Evolutionary conservation across 306 rosid species (phyloP).

Genomic region (Phaseolus lunatus): DNA sequence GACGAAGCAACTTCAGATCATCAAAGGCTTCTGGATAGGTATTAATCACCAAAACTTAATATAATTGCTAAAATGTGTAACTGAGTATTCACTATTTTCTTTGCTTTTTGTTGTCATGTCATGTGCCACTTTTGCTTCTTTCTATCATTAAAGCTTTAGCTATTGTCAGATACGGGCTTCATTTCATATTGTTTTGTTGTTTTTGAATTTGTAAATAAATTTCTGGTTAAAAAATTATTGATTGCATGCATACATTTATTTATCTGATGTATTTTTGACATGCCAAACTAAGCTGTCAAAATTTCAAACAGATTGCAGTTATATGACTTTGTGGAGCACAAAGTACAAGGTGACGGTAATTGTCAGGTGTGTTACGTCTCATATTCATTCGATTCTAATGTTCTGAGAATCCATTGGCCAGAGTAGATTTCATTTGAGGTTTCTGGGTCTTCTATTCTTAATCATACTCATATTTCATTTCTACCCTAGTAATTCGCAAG

Average conservation of each 20-base stretch:
- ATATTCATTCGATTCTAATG: conserved; percentile 19
- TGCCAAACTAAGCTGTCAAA: conserved; percentile 25
- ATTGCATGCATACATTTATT: conserved; percentile 16
- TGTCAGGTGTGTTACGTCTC: conserved; percentile 69
- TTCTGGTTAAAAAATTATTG: neutral
- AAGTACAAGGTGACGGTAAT: conserved; percentile 84
- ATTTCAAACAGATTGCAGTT: conserved; percentile 60
- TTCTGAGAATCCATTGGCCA: conserved; percentile 18
- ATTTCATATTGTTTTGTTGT: conserved; percentile 7
- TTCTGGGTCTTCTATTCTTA: neutral
- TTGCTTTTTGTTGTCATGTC: neutral
- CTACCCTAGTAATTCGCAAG: conserved; percentile 3
- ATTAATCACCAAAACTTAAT: conserved; percentile 38
- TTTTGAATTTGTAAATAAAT: conserved; percentile 7
- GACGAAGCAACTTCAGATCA: conserved; percentile 89
- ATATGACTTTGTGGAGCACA: conserved; percentile 66
- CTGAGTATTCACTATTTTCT: conserved; percentile 13
- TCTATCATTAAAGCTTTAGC: conserved; percentile 6
- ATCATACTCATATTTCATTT: neutral
- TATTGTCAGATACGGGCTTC: conserved; percentile 18
- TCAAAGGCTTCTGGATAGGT: conserved; percentile 86
- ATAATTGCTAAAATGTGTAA: conserved; percentile 25
- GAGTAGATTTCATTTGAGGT: neutral
- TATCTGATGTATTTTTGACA: neutral
- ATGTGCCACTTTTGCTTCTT: conserved; percentile 3